phyloP scores from a whole-genome alignment of 345 rosid species.

The Eucalyptus grandis region DNA sequence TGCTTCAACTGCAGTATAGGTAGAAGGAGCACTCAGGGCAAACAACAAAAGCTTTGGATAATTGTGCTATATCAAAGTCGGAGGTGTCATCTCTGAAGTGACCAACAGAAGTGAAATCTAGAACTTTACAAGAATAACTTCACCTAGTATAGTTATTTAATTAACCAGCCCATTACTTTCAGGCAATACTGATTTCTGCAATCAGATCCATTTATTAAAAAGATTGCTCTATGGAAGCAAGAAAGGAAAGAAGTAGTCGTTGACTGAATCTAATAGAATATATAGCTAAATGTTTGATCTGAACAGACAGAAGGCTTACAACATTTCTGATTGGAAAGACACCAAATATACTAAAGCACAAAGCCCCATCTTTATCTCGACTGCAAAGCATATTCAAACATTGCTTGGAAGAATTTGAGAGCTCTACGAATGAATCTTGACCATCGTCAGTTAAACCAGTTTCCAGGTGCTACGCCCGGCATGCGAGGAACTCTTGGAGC shows the following conservation, averaged over 20 bases:
- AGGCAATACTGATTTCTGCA: background rate
- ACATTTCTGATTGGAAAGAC: constrained; percentile 82
- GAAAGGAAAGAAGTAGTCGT: background rate
- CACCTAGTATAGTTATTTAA: background rate
- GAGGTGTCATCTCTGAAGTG: background rate
- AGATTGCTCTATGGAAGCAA: background rate
- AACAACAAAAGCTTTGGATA: background rate
- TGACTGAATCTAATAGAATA: background rate
- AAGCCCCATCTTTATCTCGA: constrained; percentile 74
- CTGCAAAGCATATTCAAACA: constrained; percentile 85
- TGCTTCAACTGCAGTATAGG: too few species aligned
- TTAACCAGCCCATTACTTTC: background rate
- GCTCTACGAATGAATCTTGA: constrained; percentile 74
- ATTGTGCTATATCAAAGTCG: background rate
- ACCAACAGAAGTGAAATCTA: background rate
- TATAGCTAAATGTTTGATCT: background rate
- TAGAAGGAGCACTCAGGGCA: too few species aligned
- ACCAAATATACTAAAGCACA: constrained; percentile 86
- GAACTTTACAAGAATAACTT: background rate
- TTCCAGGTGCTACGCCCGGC: constrained; percentile 14
- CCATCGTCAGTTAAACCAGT: constrained; percentile 65
- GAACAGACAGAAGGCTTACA: constrained; percentile 31
- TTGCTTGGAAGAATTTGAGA: constrained; percentile 65
- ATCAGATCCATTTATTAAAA: background rate
- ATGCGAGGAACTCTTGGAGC: too few species aligned